Percentiles rank a stretch among this genome's conserved stretches.
phyloP scores from a whole-genome alignment of 805 yeast species.

The Suhomyces sp. region DNA sequence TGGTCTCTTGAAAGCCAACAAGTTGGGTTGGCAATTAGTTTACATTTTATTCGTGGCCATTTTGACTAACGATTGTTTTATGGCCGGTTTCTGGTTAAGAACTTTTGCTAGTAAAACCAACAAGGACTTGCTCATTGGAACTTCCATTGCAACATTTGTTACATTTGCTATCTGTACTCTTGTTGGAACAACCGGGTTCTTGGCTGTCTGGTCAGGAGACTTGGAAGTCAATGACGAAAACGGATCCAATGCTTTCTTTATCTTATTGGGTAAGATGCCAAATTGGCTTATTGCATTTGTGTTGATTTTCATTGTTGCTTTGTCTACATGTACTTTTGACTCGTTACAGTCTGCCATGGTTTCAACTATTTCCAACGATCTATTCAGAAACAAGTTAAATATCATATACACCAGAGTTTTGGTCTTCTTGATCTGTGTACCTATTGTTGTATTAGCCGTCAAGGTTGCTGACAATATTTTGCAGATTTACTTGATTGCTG shows the following conservation, averaged over 20 bases:
- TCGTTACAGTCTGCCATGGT: constrained; percentile 86
- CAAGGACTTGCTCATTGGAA: constrained; percentile 72
- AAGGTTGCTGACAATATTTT: constrained; percentile 79
- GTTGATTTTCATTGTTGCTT: constrained; percentile 65
- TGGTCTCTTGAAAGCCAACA: constrained; percentile 62
- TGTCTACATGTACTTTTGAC: constrained; percentile 88
- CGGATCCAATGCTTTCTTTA: constrained; percentile 70
- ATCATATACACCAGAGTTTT: constrained; percentile 64
- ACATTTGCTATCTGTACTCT: constrained; percentile 63
- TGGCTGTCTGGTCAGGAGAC: constrained; percentile 89
- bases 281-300: constrained; percentile 85
- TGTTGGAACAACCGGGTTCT: constrained; percentile 78
- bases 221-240: constrained; percentile 50
- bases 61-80: constrained; percentile 83
- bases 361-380: constrained; percentile 84
- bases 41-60: constrained; percentile 85
- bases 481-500: constrained; percentile 88
- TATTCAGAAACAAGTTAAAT: constrained; percentile 78
- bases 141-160: constrained; percentile 70
- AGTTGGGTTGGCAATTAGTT: constrained; percentile 84
- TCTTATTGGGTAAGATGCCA: constrained; percentile 70
- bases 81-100: constrained; percentile 92
- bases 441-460: constrained; percentile 80
- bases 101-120: constrained; percentile 85
- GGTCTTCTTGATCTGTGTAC: constrained; percentile 79